Percentiles rank a stretch among this genome's conserved stretches.
These are phyloP conservation scores for Strobilomyces echinocephalus DNA, from an alignment of 768 basidiomycete genomes.

Conservation along the genomic window DNA sequence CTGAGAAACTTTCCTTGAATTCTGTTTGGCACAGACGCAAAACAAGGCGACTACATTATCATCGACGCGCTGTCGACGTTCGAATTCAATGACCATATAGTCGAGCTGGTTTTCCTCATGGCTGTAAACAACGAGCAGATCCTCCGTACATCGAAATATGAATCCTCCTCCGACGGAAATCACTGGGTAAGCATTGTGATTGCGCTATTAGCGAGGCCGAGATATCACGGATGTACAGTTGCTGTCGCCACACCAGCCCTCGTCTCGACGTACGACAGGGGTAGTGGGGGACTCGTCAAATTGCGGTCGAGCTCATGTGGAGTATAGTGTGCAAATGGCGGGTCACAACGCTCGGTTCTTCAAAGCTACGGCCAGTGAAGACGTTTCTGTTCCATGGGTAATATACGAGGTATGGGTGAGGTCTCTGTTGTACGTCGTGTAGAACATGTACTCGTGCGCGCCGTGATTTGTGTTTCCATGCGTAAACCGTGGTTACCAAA, in stretches of 20 bases:
- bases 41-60: constrained; percentile 35
- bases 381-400: constrained; percentile 32
- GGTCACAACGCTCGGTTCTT: constrained; percentile 25
- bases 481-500: too few relatives aligned
- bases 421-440: constrained; percentile 6
- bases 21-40: constrained; percentile 12
- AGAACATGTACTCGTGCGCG: too few relatives aligned
- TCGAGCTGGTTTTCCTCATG: constrained; percentile 36
- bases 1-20: constrained; percentile 14
- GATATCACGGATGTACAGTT: constrained; percentile 8
- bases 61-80: constrained; percentile 35
- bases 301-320: constrained; percentile 6
- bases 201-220: neutral
- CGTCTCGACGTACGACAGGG: constrained; percentile 5
- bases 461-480: too few relatives aligned
- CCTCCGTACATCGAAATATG: constrained; percentile 25
- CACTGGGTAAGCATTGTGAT: constrained; percentile 29
- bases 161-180: constrained; percentile 28
- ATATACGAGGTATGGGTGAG: constrained; percentile 41
- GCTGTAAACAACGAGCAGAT: constrained; percentile 30
- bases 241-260: constrained; percentile 11
- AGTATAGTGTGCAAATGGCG: constrained; percentile 24
- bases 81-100: constrained; percentile 13
- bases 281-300: neutral
- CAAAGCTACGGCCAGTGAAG: constrained; percentile 23